A percentile compares a stretch with the other conserved stretches of the same genome.
Conservation (phyloP, 2,329 filamentous ascomycete species). For the Talaromyces sp. region DNA sequence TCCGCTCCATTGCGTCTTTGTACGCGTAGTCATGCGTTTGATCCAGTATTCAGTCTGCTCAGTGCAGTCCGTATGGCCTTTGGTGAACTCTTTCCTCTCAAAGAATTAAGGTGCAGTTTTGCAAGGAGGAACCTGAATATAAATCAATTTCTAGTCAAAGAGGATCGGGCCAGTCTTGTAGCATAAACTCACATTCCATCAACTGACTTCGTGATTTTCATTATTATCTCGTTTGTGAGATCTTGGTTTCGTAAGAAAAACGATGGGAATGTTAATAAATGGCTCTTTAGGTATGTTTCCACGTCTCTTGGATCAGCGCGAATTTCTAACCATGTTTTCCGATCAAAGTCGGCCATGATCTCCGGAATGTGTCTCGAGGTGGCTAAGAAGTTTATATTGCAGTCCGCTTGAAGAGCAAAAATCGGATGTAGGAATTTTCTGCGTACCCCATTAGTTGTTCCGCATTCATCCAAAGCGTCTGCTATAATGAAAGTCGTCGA, state of each 20-base stretch:
- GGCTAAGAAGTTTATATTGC: constrained; percentile 4
- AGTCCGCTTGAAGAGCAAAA: constrained; percentile 1
- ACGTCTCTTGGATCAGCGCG: background rate
- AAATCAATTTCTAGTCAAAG: background rate
- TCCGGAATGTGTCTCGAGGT: constrained; percentile 12
- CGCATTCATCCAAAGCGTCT: constrained; percentile 13
- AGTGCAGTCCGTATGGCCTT: constrained; percentile 36
- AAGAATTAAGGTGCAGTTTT: constrained; percentile 23
- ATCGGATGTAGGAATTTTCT: background rate
- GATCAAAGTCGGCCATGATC: constrained; percentile 2
- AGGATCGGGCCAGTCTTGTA: background rate
- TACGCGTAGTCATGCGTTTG: constrained; percentile 39
- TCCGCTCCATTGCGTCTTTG: constrained; percentile 35
- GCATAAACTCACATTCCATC: constrained; percentile 34
- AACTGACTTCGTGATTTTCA: constrained; percentile 23
- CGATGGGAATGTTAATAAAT: background rate
- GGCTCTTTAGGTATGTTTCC: background rate
- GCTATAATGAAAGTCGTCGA: constrained; percentile 4
- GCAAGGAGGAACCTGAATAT: constrained; percentile 28
- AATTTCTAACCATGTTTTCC: background rate
- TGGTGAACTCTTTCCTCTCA: constrained; percentile 17
- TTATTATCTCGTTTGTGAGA: background rate
- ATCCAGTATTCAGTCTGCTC: constrained; percentile 28
- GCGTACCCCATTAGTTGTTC: background rate
- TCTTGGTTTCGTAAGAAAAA: background rate